phyloP scores from a whole-genome alignment of 345 rosid genomes.

The Eutrema japonicum region DNA sequence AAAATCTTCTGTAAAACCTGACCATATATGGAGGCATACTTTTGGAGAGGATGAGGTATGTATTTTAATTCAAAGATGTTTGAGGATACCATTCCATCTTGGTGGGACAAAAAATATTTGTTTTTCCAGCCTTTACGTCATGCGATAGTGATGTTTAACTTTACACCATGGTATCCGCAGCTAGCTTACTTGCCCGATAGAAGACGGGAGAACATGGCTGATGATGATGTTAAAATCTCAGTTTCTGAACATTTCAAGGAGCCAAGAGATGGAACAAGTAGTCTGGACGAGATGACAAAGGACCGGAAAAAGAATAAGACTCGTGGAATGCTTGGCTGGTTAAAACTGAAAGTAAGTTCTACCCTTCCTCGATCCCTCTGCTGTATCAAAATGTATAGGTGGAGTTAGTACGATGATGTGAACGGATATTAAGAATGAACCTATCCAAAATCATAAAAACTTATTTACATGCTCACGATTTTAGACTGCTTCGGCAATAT shows the following conservation, averaged over 20 bases:
- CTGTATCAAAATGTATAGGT: slow-evolving; percentile 28
- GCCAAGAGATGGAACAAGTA: slow-evolving; percentile 56
- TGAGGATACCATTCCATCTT: slow-evolving; percentile 10
- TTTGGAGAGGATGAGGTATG: slow-evolving; percentile 81
- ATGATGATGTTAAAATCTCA: slow-evolving; percentile 68
- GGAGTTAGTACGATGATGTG: slow-evolving; percentile 23
- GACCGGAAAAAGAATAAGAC: slow-evolving; percentile 65
- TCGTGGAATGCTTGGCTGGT: slow-evolving; percentile 95
- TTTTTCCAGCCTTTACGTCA: slow-evolving; percentile 17
- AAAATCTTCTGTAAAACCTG: slow-evolving; percentile 59
- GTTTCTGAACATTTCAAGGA: slow-evolving; percentile 63
- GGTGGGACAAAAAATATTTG: slow-evolving; percentile 1
- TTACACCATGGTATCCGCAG: slow-evolving; percentile 34
- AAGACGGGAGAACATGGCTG: slow-evolving; percentile 60
- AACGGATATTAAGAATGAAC: slow-evolving; percentile 18
- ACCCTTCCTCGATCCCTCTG: slow-evolving; percentile 12
- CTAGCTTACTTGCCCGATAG: slow-evolving; percentile 64
- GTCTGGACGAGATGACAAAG: slow-evolving; percentile 71
- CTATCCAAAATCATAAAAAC: neutral
- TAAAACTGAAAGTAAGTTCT: slow-evolving; percentile 68
- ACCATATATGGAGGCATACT: slow-evolving; percentile 75
- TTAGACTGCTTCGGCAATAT: slow-evolving; percentile 16
- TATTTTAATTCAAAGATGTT: slow-evolving; percentile 16
- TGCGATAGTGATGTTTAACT: slow-evolving; percentile 33
- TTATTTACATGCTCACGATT: slow-evolving; percentile 7